Conservation (phyloP, 1,284 basidiomycete species). For the Cryptococcus wingfieldii region DNA sequence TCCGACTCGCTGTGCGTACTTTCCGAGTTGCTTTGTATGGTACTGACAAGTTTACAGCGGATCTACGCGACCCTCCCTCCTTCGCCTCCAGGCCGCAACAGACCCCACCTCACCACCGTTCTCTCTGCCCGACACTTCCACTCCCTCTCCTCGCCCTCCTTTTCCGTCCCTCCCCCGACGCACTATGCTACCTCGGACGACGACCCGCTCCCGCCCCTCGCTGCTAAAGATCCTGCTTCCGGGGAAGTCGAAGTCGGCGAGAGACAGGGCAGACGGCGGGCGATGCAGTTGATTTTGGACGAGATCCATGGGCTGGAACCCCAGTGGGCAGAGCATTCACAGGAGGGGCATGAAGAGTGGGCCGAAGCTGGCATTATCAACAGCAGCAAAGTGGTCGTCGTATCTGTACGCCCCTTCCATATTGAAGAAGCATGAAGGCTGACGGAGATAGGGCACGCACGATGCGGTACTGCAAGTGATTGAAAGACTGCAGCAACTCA, state of each 20-base stretch:
- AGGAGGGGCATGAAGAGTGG: constrained; percentile 39
- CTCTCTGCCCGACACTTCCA: constrained; percentile 45
- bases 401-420: constrained; percentile 31
- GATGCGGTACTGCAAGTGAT: constrained; percentile 42
- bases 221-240: constrained; percentile 17
- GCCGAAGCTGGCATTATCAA: constrained; percentile 47
- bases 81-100: constrained; percentile 18
- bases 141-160: constrained; percentile 39
- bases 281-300: constrained; percentile 47
- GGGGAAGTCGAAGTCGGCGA: constrained; percentile 17
- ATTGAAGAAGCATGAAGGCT: not conserved
- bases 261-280: constrained; percentile 20
- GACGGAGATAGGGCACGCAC: constrained; percentile 34
- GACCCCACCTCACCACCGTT: constrained; percentile 37
- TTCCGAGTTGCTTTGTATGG: not conserved
- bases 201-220: constrained; percentile 14
- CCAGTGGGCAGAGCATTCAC: constrained; percentile 23
- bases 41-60: constrained; percentile 17
- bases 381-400: constrained; percentile 43
- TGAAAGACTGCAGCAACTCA: constrained; percentile 38
- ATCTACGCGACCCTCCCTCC: constrained; percentile 40
- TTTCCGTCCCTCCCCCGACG: constrained; percentile 19
- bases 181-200: constrained; percentile 4
- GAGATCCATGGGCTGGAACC: constrained; percentile 40
- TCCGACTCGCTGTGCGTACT: constrained; percentile 37